A percentile compares a stretch with the other conserved stretches of the same genome.
phyloP scores from a whole-genome alignment of 176 grass and related monocot species.

The Oryza glaberrima region DNA sequence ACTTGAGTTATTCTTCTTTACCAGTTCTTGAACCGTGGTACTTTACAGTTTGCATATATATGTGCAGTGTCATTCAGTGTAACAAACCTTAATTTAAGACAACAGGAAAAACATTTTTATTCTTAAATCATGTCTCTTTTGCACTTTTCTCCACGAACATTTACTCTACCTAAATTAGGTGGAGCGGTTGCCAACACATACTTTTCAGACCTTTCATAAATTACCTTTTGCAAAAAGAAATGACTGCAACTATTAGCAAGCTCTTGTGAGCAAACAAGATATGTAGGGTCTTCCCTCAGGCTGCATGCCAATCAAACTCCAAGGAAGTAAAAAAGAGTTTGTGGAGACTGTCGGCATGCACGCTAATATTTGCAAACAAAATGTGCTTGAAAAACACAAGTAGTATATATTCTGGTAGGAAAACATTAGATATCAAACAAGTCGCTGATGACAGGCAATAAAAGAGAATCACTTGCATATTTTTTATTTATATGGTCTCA shows the following conservation, averaged over 20 bases:
- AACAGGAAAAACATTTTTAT: background rate
- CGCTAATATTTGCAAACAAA: background rate
- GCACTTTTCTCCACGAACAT: background rate
- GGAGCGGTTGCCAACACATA: slow-evolving; percentile 4
- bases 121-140: background rate
- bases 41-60: slow-evolving; percentile 6
- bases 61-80: background rate
- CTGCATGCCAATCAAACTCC: background rate
- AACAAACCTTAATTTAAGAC: background rate
- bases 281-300: background rate
- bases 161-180: slow-evolving; percentile 38
- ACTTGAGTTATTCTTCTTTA: slow-evolving; percentile 36
- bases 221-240: slow-evolving; percentile 8
- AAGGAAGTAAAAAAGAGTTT: slow-evolving; percentile 5
- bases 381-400: slow-evolving; percentile 14
- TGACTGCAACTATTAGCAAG: background rate
- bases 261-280: slow-evolving; percentile 20
- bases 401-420: slow-evolving; percentile 2
- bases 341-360: slow-evolving; percentile 16
- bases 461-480: slow-evolving; percentile 23
- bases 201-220: slow-evolving; percentile 20
- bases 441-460: slow-evolving; percentile 38
- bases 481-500: slow-evolving; percentile 13
- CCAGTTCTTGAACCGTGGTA: background rate
- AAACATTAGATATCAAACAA: slow-evolving; percentile 39